These are phyloP conservation scores for Allium cepa DNA, from an alignment of 106 monocot genomes.

Conservation along the genomic window DNA sequence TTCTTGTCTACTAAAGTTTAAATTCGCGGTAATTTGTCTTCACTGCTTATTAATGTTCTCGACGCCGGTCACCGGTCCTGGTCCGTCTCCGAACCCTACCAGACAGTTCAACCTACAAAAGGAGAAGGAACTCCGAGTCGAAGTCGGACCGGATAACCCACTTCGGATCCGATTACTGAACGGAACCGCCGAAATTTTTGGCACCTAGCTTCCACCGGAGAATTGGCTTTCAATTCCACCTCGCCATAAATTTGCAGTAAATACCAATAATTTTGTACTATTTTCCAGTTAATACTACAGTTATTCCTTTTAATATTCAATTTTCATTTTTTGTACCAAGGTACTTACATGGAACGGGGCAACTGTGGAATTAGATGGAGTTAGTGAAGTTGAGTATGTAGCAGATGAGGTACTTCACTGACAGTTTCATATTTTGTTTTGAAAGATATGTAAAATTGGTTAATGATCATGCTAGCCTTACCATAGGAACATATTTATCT, in stretches of 20 bases:
- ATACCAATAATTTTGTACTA: neutral
- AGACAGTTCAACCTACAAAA: conserved; percentile 57
- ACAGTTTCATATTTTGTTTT: too few species aligned
- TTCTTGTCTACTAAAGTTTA: too few species aligned
- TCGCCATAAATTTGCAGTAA: conserved; percentile 65
- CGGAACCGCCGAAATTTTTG: conserved; percentile 90
- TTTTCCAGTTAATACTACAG: neutral
- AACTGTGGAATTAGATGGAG: conserved; percentile 72
- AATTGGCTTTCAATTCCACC: conserved; percentile 82
- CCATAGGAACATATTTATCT: too few species aligned
- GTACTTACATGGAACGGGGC: conserved; percentile 92
- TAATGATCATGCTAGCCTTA: too few species aligned
- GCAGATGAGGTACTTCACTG: conserved; percentile 68
- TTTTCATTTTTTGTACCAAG: conserved; percentile 21
- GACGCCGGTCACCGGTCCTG: neutral
- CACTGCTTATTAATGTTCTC: neutral
- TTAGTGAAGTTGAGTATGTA: conserved; percentile 81
- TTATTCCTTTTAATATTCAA: neutral
- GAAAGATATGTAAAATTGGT: too few species aligned
- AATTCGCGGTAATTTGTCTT: neutral
- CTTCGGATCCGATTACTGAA: conserved; percentile 64
- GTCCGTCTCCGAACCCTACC: neutral
- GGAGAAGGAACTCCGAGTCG: conserved; percentile 82
- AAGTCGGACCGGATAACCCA: conserved; percentile 50
- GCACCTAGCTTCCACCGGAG: conserved; percentile 77